Base-by-base conservation (phyloP, 164 flowering plant species). In the Dillenia suffruticosa region DNA sequence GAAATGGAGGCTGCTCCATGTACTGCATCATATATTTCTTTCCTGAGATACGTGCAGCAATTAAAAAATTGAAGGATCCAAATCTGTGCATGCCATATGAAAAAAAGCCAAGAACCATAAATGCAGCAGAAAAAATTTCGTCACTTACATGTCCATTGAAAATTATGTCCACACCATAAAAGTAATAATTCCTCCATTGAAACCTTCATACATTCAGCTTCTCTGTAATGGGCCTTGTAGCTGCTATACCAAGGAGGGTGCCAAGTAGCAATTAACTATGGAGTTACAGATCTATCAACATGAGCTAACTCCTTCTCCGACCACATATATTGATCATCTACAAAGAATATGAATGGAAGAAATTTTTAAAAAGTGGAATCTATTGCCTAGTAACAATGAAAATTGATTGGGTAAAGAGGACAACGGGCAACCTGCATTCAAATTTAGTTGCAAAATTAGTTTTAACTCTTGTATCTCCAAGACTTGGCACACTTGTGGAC, bases 211-310 rank as follows among this genome's bases (percentile, higher is more conserved):
- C 97, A 94, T 70, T 94, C 98, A 7, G 73, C 96, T 70, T 94
- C 98, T 72, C 92, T 82, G 79, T 91, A 94, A 66, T 89, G 97
- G 12, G 93, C 87, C 48, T 63, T 73, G 82, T 83, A 94, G 24
- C 84, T 76, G 72, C 68, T 84, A 82, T 94, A 94, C 99, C 99
- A 94, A 44, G 99, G 96, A 46, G 97, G 73, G 61, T 89, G 91
- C 97, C 95, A 94, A 45, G 87, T 61, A 59, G 84, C 97, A 6
- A 94, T 84, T 63, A 91, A 63, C 99, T 97, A 94, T 56, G 98
- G 98, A 57, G 98, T 94, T 52, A 87, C 81, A 9, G 79, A 59
- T 68, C 98, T 75, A 75, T 94, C 84, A 10, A 94, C 85, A 19
- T 74, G 72, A 32, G 81, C 84, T 67, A 94, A 70, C 74, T 94